A percentile compares a stretch with the other conserved stretches of the same genome.
phyloP scores from a whole-genome alignment of 768 basidiomycete species.

The Stropharia rugosoannulata region DNA sequence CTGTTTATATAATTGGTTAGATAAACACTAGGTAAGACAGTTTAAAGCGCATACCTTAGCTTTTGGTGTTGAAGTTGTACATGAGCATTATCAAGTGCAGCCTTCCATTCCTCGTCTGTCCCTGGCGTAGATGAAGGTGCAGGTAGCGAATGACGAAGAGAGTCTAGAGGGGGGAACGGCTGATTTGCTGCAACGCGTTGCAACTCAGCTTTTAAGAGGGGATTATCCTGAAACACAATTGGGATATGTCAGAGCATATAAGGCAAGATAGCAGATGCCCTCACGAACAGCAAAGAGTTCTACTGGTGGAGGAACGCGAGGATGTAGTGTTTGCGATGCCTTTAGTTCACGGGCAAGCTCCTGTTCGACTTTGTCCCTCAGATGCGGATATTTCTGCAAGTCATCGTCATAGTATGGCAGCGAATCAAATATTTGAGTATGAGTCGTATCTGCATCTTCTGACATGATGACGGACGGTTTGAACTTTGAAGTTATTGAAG shows the following conservation, averaged over 20 bases:
- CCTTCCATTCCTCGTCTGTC: constrained; percentile 76
- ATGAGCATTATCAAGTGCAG: constrained; percentile 71
- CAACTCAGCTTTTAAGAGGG: constrained; percentile 71
- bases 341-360: constrained; percentile 70
- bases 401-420: constrained; percentile 96
- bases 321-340: constrained; percentile 65
- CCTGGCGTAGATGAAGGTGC: constrained; percentile 60
- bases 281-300: constrained; percentile 71
- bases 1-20: constrained; percentile 36
- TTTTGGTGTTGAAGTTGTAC: constrained; percentile 86
- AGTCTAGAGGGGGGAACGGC: constrained; percentile 67
- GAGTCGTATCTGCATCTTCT: constrained; percentile 15
- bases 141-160: constrained; percentile 71
- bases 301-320: constrained; percentile 63
- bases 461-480: constrained; percentile 12
- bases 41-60: constrained; percentile 51
- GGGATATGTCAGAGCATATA: neutral
- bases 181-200: constrained; percentile 70
- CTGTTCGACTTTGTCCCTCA: constrained; percentile 74
- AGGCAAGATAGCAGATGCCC: constrained; percentile 14
- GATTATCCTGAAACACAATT: constrained; percentile 49
- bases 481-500: neutral
- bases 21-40: neutral
- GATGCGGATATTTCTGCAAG: constrained; percentile 68
- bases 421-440: constrained; percentile 66